phyloP scores from a whole-genome alignment of 2,329 filamentous ascomycete species.

The Pyrenochaeta sp. region DNA sequence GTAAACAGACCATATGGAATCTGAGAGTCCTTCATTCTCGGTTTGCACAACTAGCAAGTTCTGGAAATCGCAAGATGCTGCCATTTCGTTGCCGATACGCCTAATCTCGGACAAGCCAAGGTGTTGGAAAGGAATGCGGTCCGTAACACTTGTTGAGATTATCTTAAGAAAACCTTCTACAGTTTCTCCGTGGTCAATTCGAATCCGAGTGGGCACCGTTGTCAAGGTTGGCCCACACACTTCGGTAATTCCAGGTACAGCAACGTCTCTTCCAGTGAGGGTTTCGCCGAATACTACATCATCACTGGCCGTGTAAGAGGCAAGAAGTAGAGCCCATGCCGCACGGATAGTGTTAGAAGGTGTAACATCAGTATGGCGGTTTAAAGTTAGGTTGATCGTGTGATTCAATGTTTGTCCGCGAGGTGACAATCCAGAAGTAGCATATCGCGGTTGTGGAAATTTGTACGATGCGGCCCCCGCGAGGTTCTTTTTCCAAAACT shows the following conservation, averaged over 20 bases:
- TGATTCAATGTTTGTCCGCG: conserved; percentile 35
- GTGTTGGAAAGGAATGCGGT: conserved; percentile 49
- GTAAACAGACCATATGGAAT: conserved; percentile 39
- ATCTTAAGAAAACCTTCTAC: conserved; percentile 33
- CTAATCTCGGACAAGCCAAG: conserved; percentile 50
- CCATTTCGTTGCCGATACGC: conserved; percentile 59
- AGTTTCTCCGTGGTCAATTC: conserved; percentile 31
- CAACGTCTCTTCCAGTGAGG: conserved; percentile 46
- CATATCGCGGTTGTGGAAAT: conserved; percentile 43
- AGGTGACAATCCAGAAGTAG: conserved; percentile 24
- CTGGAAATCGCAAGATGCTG: conserved; percentile 65
- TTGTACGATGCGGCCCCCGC: conserved; percentile 32
- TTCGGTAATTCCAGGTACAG: conserved; percentile 43
- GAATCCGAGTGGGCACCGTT: conserved; percentile 49
- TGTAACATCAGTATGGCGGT: conserved; percentile 41
- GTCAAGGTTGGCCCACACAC: conserved; percentile 51
- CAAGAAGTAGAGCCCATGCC: conserved; percentile 37
- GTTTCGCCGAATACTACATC: conserved; percentile 40
- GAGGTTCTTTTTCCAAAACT: conserved; percentile 47
- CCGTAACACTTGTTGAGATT: conserved; percentile 29
- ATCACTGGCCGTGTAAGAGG: conserved; percentile 24
- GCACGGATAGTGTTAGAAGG: conserved; percentile 29
- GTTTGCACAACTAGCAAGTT: conserved; percentile 64
- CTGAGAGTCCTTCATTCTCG: conserved; percentile 29
- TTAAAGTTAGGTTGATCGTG: conserved; percentile 29